Evolutionary conservation across 2,329 filamentous ascomycete genomes (phyloP), one percentile per base, ranked within the genome.

Genomic region (Fusarium sp.): DNA sequence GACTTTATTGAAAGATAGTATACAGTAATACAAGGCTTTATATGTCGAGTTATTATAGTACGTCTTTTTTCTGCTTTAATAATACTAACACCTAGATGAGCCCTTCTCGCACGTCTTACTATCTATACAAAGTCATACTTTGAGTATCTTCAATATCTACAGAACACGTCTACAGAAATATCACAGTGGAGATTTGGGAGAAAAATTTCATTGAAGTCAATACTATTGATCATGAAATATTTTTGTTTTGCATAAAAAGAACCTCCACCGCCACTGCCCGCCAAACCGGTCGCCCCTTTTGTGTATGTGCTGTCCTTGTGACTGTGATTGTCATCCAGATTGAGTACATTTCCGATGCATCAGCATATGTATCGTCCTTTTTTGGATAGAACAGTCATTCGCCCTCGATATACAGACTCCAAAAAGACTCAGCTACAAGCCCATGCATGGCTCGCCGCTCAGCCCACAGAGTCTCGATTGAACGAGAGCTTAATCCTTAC

Each of bases 371-470:
- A 0, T 38, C 23, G 5, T 13, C 26, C 3, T 52, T 52, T 50
- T 17, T n/a, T 52, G 3, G 33, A 40, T 40, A 26, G 3, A 12
- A 13, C 4, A n/a, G 49, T 15, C 2, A n/a, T 17, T 27, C 6
- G 14, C 11, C 12, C 2, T 2, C 17, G 23, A 5, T 15, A 4
- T 13, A 7, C 18, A 14, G 15, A 14, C 15, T 7, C 2, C 0
- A 33, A 13, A 18, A 6, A 4, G 15, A 4, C 20, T 11, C 4
- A 4, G 7, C 15, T 32, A 26, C 14, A 0, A 26, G 20, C 18
- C 4, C 33, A 32, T 3, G 32, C 2, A n/a, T 0, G 10, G 8
- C 8, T 30, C 30, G 32, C 18, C 3, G 32, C 6, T 26, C 14
- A 8, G 20, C 20, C 11, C 48, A 17, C 23, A 49, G 14, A 49